These are phyloP conservation scores for Rhizopus arrhizus DNA, from an alignment of 371 early-diverging fungal genomes.

Conservation along the genomic window DNA sequence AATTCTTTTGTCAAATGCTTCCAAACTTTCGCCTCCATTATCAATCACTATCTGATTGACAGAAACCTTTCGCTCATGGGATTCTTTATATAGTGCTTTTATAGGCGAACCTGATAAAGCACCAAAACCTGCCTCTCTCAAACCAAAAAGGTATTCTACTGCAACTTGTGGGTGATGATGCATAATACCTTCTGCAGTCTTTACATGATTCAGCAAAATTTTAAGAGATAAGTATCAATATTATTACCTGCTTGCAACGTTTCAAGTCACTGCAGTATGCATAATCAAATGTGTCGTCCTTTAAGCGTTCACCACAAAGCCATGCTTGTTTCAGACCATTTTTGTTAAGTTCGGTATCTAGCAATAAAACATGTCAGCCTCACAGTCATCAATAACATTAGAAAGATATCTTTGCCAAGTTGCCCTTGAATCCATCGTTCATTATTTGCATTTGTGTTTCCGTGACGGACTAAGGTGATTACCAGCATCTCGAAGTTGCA, in stretches of 20 bases:
- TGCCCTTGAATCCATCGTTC: constrained; percentile 51
- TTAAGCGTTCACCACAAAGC: constrained; percentile 35
- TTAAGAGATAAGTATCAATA: not conserved
- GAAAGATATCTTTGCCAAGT: constrained; percentile 28
- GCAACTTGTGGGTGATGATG: constrained; percentile 22
- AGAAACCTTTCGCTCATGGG: not conserved
- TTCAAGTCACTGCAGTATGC: constrained; percentile 43
- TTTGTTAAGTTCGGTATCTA: constrained; percentile 42
- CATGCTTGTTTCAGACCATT: constrained; percentile 39
- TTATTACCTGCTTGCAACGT: constrained; percentile 44
- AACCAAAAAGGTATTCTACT: constrained; percentile 15
- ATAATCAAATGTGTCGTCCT: constrained; percentile 24
- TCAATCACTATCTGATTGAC: constrained; percentile 20
- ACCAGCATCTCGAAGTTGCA: constrained; percentile 1
- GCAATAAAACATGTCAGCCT: not conserved
- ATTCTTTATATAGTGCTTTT: constrained; percentile 10
- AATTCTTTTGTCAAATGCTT: constrained; percentile 25
- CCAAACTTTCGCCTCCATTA: constrained; percentile 34
- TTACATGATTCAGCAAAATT: not conserved
- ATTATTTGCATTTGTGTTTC: constrained; percentile 51
- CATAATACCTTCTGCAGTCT: constrained; percentile 37
- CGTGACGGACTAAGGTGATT: constrained; percentile 49
- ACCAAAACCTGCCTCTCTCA: constrained; percentile 47
- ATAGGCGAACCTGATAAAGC: constrained; percentile 28
- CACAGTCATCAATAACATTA: not conserved